Base-by-base conservation (phyloP, 176 grass and related monocot species). In the Otatea glauca region DNA sequence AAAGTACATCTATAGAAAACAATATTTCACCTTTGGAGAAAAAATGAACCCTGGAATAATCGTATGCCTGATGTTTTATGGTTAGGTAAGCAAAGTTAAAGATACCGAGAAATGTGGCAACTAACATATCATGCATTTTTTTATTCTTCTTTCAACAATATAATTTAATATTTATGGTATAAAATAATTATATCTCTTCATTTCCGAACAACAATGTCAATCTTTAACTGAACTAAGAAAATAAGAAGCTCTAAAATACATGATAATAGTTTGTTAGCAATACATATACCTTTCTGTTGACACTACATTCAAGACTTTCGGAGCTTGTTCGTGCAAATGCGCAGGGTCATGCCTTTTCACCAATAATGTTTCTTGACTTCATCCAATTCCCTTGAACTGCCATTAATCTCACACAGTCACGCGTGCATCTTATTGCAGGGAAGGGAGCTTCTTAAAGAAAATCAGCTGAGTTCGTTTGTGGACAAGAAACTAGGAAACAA, bases 391-490 rank as follows among this genome's bases (percentile, higher is more conserved):
- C 54, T 88, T 76, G 55, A 68, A 70, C 13, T 69, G 18, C 9
- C 75, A 72, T 37, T 78, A 9, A 29, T 78, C 29, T 75, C 32
- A 79, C 70, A 48, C 2, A 18, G 23, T 10, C 56, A 24, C 15
- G 17, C 29, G 24, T 86, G 37, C 32, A 51, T 53, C 24, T 62
- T 75, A 27, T 69, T 64, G 27, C 80, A 95, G 95, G 92, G 90
- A 54, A 98, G 88, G 87, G 86, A 88, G 65, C 89, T 88, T 73
- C 92, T 92, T 41, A 76, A 95, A 65, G 83, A 85, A 21, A 86
- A 72, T 14, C 76, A 90, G 51, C 83, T 95, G 45, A 86, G 65
- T 41, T 50, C 39, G 44, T 71, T 98, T 47, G 92, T 88, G 18
- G 95, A 98, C 60, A 78, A 37, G 49, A 92, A 88, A 24, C 85